A percentile compares a stretch with the other conserved stretches of the same genome.
Conservation (phyloP, 106 monocot species). For the Dendrobium nobile region DNA sequence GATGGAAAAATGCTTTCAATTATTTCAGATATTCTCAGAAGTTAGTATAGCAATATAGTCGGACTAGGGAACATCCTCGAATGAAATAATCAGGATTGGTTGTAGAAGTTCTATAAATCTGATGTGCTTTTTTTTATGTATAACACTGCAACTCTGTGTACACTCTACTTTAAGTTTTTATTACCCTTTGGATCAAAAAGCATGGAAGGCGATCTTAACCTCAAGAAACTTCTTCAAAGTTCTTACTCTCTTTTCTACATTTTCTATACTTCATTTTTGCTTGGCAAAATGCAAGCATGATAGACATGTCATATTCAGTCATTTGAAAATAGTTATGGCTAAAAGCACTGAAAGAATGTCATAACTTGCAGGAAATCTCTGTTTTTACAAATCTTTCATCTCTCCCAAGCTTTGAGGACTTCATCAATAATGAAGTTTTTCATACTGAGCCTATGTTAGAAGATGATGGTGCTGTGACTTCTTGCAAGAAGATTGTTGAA, state of each 20-base stretch:
- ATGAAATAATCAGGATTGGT: background rate
- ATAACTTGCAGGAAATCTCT: constrained; percentile 32
- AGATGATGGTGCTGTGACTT: constrained; percentile 21
- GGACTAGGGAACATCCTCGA: background rate
- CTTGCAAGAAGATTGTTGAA: constrained; percentile 37
- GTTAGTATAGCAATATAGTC: background rate
- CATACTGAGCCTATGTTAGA: constrained; percentile 9
- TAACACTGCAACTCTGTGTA: background rate
- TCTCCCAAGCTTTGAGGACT: constrained; percentile 53
- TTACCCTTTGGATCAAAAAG: background rate
- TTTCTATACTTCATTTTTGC: background rate
- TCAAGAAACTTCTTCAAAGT: too few relatives aligned
- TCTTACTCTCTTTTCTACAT: background rate
- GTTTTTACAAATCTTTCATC: constrained; percentile 34
- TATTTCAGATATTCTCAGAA: background rate
- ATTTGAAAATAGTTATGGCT: background rate
- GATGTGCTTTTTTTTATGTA: background rate
- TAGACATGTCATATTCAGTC: background rate
- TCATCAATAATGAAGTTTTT: constrained; percentile 12
- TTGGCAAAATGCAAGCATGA: background rate
- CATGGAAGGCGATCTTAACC: too few relatives aligned
- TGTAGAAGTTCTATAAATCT: background rate
- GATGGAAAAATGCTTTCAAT: background rate
- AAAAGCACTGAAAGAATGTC: background rate
- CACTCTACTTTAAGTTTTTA: background rate